Base-by-base conservation (phyloP, 805 yeast species). In the Barnettozyma pratensis region DNA sequence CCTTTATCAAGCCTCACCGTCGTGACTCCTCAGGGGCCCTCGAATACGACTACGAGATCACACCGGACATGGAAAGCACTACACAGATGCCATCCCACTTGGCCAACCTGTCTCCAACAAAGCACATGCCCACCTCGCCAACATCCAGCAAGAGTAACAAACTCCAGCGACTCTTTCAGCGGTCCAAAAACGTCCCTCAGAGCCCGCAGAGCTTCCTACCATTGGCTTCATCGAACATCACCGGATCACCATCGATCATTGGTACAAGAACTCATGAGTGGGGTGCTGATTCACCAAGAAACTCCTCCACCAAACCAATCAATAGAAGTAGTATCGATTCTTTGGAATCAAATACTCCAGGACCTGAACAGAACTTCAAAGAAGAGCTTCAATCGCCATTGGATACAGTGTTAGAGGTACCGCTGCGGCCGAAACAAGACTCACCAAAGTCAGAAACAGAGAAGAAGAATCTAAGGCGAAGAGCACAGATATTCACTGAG, bases 201-300 rank as follows among this genome's bases (percentile, higher is more conserved):
- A 55, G 47, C 39, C 47, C 47, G 3, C 54, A 27, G 28, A 37
- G 26, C 32, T 53, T 42, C 44, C 43, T 44, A 8, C 55, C 58
- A 6, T 61, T 60, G 6, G 40, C 37, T 4, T 39, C 52, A 3
- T 32, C 43, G 40, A 25, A 49, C 30, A 32, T 47, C 50, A 29
- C 53, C 1, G 25, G 58, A 10, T 59, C 64, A 9, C 69, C 73
- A 1, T 60, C 70, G 0, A 75, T 75, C 7, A 66, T 64, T 34
- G 80, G 80, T 7, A 76, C 79, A 11, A 61, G 77, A 32, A 71
- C 73, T 10, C 79, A 75, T 53, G 75, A 74, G 39, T 76, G 80
- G 80, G 79, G 78, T 0, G 59, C 44, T 7, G 41, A 51, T 4
- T 25, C 50, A 6, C 48, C 47, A 9, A 44, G 42, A 26, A 27